A percentile compares a stretch with the other conserved stretches of the same genome.
Evolutionary conservation across 2,329 filamentous ascomycete genomes (phyloP).

Genomic region (Stemphylium beticola): DNA sequence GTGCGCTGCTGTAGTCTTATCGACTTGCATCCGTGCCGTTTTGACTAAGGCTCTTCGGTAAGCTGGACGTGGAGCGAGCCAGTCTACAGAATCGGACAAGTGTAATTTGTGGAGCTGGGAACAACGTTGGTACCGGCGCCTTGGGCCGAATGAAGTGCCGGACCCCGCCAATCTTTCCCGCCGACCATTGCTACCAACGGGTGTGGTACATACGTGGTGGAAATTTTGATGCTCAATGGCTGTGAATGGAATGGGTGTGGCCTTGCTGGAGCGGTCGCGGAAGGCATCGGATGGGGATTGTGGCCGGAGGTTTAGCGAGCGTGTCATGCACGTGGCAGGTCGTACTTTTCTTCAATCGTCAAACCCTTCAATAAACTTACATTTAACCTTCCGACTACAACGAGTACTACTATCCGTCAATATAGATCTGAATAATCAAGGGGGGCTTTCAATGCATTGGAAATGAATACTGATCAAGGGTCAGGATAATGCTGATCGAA

Average conservation of each 20-base stretch:
- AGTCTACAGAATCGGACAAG: conserved; percentile 16
- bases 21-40: conserved; percentile 28
- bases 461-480: background rate
- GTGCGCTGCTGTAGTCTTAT: conserved; percentile 40
- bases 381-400: too few relatives aligned
- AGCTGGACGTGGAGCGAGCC: conserved; percentile 32
- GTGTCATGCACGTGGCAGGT: background rate
- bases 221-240: background rate
- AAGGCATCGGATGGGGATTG: background rate
- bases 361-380: background rate
- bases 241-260: background rate
- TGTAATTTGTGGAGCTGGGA: conserved; percentile 16
- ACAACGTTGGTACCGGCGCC: conserved; percentile 11
- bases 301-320: background rate
- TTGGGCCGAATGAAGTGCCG: conserved; percentile 6
- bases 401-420: background rate
- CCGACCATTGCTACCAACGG: background rate
- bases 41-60: conserved; percentile 47
- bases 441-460: background rate
- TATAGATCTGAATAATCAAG: background rate
- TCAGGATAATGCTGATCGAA: background rate
- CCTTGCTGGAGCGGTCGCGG: background rate
- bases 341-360: background rate
- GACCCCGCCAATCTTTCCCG: background rate
- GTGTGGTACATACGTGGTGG: background rate